Percentiles rank a stretch among this genome's conserved stretches.
phyloP scores from a whole-genome alignment of 345 rosid genomes.

The Camelina laxa region DNA sequence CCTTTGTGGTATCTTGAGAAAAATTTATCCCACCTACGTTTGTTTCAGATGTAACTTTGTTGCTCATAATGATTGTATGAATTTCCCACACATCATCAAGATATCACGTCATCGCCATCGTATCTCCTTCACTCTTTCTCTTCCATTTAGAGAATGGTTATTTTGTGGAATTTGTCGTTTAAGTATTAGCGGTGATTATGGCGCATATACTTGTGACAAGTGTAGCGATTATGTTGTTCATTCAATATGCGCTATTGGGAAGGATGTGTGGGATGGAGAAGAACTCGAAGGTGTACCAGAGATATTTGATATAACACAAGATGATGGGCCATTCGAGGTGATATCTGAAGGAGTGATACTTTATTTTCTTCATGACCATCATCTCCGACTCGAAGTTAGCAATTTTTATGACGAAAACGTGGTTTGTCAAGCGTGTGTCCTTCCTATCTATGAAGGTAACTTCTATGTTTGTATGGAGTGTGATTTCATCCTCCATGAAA shows the following conservation, averaged over 20 bases:
- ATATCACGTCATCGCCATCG: background rate
- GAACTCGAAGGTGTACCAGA: background rate
- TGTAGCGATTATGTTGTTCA: background rate
- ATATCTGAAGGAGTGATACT: background rate
- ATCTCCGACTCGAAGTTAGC: background rate
- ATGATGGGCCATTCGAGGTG: background rate
- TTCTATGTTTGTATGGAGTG: background rate
- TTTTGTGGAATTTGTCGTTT: background rate
- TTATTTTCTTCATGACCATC: background rate
- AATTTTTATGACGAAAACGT: background rate
- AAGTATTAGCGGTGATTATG: background rate
- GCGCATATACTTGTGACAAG: background rate
- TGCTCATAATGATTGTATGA: background rate
- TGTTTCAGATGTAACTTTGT: background rate
- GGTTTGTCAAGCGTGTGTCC: background rate
- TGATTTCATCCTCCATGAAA: background rate
- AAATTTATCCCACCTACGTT: background rate
- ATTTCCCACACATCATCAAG: background rate
- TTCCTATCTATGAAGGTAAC: constrained; percentile 2
- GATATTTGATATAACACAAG: background rate
- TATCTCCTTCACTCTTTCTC: background rate
- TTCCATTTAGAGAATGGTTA: background rate
- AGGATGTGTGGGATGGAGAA: background rate
- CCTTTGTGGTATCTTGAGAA: background rate
- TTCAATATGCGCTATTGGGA: background rate